Evolutionary conservation across 148 eudicot species (phyloP), one percentile per base, ranked within the genome.

Genomic region (Camellia japonica): DNA sequence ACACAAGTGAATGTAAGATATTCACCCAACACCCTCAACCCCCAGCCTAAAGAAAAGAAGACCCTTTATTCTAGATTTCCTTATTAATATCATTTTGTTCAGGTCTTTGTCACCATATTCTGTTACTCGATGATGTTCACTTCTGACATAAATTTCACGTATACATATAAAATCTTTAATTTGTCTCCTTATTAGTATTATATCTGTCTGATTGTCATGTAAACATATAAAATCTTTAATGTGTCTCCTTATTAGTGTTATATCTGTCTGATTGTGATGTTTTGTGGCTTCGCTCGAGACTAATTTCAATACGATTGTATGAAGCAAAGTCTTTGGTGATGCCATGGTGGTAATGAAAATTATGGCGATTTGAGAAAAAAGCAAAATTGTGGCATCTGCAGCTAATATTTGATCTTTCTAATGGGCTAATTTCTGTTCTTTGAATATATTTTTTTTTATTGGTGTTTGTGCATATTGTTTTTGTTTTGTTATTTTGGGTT

Each of bases 281-380:
- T 76, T 43, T 19, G 54, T 64, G 19, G 6, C 58, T 46, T 56
- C 30, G 43, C 19, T 44, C 46, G 49, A 59, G 56, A 60, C 51
- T 20, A 77, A 18, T 49, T 15, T 77, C 61, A 23, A 47, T 44
- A 77, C 1, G 5, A 16, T 67, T 51, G 16, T 58, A 66, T 65
- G 43, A 66, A 52, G 58, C 71, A 66, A 77, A 51, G 61, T 20
- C 72, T 77, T 65, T 49, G 69, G 52, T 38, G 30, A 16, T 68
- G 46, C 61, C 64, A 15, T 68, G 51, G 15, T 68, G 7, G 65
- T 38, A 12, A 19, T 41, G 73, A 58, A 23, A 30, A 30, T 30
- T 30, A 30, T 30, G 38, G 38, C 1, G 1, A 30, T 30, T 30
- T 30, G 38, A 30, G 1, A 1, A 30, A 30, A 78, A 44, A 51